Evolutionary conservation across 768 basidiomycete species (phyloP).

Genomic region (Termitomyces eurrhizus): DNA sequence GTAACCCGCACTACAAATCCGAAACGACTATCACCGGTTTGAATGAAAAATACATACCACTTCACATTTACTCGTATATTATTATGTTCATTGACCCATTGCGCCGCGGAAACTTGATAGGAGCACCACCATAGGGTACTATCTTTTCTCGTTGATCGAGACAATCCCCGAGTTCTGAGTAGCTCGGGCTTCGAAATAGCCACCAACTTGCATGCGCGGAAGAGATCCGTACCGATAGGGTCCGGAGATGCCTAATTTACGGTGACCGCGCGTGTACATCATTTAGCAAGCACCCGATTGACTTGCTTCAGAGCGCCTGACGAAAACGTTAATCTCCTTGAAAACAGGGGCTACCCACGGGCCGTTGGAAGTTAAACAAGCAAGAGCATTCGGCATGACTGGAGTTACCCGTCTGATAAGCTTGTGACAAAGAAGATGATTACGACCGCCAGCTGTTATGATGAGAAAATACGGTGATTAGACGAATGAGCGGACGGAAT

Average conservation of each 20-base stretch:
- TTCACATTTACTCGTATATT: constrained; percentile 50
- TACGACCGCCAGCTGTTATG: constrained; percentile 43
- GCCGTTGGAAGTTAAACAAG: constrained; percentile 52
- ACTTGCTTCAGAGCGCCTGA: constrained; percentile 53
- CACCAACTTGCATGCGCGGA: constrained; percentile 50
- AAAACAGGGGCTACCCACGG: background rate
- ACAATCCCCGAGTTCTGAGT: constrained; percentile 43
- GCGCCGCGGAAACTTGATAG: constrained; percentile 45
- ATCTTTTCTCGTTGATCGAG: constrained; percentile 51
- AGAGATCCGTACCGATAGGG: constrained; percentile 51
- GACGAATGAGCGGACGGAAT: constrained; percentile 11
- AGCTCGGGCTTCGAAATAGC: constrained; percentile 40
- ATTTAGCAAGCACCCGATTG: constrained; percentile 51
- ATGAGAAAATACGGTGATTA: background rate
- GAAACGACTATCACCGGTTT: background rate
- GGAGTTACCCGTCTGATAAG: constrained; percentile 36
- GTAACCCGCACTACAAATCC: background rate
- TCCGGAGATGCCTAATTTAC: constrained; percentile 57
- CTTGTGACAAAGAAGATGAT: constrained; percentile 57
- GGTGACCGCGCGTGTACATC: constrained; percentile 49
- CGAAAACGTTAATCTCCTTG: background rate
- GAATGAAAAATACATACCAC: constrained; percentile 17
- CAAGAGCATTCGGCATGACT: constrained; percentile 43
- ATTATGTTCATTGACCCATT: constrained; percentile 58
- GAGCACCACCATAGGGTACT: constrained; percentile 49